Conservation (phyloP, 805 yeast species). For the Jamesozyma gamospora region DNA sequence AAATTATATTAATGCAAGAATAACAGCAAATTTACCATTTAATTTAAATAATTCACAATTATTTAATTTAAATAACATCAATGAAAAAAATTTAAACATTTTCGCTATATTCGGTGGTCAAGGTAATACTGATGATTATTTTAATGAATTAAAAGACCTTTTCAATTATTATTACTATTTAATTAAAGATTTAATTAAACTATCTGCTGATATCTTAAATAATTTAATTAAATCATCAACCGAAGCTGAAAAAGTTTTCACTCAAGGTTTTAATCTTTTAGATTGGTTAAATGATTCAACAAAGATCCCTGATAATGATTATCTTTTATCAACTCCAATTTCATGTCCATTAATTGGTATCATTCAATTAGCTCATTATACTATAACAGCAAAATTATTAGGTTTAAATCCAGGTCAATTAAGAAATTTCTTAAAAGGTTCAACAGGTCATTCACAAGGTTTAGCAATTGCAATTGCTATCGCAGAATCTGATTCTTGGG, state of each 20-base stretch:
- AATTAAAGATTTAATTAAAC: conserved; percentile 57
- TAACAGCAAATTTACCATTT: conserved; percentile 40
- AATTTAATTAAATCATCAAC: conserved; percentile 58
- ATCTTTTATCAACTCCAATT: conserved; percentile 82
- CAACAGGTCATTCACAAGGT: conserved; percentile 89
- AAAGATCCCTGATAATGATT: conserved; percentile 81
- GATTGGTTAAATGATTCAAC: conserved; percentile 82
- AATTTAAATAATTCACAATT: conserved; percentile 47
- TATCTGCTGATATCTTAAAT: conserved; percentile 60
- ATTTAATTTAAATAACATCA: conserved; percentile 43
- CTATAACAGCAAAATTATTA: conserved; percentile 72
- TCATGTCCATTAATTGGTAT: conserved; percentile 96
- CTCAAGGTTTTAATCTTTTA: conserved; percentile 85
- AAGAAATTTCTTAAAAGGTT: conserved; percentile 55
- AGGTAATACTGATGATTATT: conserved; percentile 96
- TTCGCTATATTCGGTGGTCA: conserved; percentile 96
- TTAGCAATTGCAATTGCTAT: conserved; percentile 87
- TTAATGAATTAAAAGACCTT: conserved; percentile 86
- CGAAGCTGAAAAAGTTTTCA: conserved; percentile 76
- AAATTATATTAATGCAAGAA: conserved; percentile 60
- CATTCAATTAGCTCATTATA: conserved; percentile 88
- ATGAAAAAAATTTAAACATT: conserved; percentile 42
- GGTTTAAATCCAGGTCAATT: conserved; percentile 88
- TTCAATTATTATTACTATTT: conserved; percentile 70
- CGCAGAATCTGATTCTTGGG: conserved; percentile 78